Conservation (phyloP, 768 basidiomycete genomes). For the Astraeus odoratus region DNA sequence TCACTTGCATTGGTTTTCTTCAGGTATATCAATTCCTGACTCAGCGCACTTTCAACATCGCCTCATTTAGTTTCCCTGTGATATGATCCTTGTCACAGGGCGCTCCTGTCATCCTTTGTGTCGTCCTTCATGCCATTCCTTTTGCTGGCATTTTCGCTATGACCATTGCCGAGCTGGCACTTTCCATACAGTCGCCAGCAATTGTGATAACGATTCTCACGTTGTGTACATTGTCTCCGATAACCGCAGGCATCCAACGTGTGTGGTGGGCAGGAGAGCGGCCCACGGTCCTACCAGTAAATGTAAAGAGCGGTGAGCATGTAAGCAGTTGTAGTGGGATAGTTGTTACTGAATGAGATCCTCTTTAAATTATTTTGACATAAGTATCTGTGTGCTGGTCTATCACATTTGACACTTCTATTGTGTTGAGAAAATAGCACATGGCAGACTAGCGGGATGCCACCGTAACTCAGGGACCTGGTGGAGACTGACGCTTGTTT, state of each 20-base stretch:
- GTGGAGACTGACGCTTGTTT: too few relatives aligned
- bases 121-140: conserved; percentile 20
- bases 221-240: conserved; percentile 15
- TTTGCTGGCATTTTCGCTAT: conserved; percentile 20
- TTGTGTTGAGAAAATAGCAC: too few relatives aligned
- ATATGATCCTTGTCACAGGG: conserved; percentile 5
- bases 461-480: too few relatives aligned
- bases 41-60: not conserved
- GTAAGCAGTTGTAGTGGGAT: not conserved
- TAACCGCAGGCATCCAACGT: conserved; percentile 9
- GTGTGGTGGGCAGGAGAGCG: not conserved
- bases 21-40: conserved; percentile 8
- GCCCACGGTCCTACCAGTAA: not conserved
- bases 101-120: conserved; percentile 6
- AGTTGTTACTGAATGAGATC: too few relatives aligned
- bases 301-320: not conserved
- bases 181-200: conserved; percentile 16
- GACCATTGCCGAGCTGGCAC: conserved; percentile 11
- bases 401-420: too few relatives aligned
- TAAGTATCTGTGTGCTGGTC: too few relatives aligned
- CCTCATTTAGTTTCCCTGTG: not conserved
- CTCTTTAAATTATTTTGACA: too few relatives aligned
- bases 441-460: too few relatives aligned
- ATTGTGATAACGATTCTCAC: conserved; percentile 13
- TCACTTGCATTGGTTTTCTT: conserved; percentile 11